Conservation (phyloP, 371 early-diverging fungal genomes). For the Zancudomyces culisetae region DNA sequence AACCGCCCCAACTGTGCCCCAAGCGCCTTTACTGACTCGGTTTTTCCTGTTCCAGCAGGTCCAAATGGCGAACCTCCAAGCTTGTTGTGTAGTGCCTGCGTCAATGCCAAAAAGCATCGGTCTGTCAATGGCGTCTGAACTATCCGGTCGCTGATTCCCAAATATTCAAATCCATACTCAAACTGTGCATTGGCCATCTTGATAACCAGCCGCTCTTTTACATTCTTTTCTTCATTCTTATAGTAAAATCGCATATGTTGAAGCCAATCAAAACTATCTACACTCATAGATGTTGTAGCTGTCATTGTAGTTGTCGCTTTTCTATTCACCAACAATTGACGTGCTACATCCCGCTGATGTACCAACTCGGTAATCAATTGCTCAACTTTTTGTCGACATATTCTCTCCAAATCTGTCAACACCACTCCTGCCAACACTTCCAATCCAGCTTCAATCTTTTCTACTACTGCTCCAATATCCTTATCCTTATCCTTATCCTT, state of each 20-base stretch:
- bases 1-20: constrained; percentile 91
- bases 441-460: constrained; percentile 49
- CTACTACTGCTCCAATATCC: background rate
- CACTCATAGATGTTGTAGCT: no score
- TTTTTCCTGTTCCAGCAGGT: constrained; percentile 96
- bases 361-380: constrained; percentile 95
- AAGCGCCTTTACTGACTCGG: constrained; percentile 95
- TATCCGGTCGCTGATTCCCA: constrained; percentile 87
- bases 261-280: constrained; percentile 92
- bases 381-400: constrained; percentile 87
- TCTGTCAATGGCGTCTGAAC: constrained; percentile 97
- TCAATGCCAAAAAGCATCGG: constrained; percentile 90
- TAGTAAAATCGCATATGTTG: constrained; percentile 95
- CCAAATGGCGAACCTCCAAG: constrained; percentile 96
- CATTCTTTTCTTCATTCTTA: constrained; percentile 7
- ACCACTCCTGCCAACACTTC: constrained; percentile 83
- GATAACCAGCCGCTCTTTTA: constrained; percentile 51
- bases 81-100: constrained; percentile 82
- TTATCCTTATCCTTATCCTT: no score
- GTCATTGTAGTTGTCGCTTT: constrained; percentile 37
- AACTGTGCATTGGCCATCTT: constrained; percentile 88
- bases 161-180: constrained; percentile 92
- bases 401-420: constrained; percentile 56
- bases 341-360: constrained; percentile 88
- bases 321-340: constrained; percentile 37